These are phyloP conservation scores for Osmanthus fragrans DNA, from an alignment of 257 asterid species.

Conservation along the genomic window DNA sequence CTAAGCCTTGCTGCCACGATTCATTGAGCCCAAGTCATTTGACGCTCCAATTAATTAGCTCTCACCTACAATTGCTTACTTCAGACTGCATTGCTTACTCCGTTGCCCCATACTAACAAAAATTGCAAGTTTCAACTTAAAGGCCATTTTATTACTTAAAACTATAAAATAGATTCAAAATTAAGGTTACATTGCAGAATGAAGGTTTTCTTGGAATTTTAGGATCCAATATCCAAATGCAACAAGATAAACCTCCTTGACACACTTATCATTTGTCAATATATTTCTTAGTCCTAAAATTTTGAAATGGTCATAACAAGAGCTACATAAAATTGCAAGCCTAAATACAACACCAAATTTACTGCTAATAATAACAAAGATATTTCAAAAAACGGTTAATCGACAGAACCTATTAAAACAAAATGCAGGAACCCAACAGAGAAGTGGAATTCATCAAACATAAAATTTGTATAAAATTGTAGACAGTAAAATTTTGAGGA, in stretches of 20 bases:
- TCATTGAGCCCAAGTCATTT: too few species aligned
- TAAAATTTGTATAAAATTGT: neutral
- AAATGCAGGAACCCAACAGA: neutral
- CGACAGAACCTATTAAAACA: neutral
- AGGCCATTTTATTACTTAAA: too few species aligned
- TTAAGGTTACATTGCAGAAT: neutral
- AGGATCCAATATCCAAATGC: too few species aligned
- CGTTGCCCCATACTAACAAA: neutral
- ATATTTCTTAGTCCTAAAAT: neutral
- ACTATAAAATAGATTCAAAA: neutral
- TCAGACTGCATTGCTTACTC: neutral
- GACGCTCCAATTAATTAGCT: too few species aligned
- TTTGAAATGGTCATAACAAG: neutral
- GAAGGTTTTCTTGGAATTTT: neutral
- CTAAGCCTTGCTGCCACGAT: too few species aligned
- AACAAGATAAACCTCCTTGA: neutral
- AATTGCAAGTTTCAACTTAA: neutral
- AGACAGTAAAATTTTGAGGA: neutral
- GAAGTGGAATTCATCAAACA: neutral
- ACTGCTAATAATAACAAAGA: too few species aligned
- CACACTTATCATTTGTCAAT: neutral
- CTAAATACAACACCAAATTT: too few species aligned
- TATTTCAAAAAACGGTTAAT: neutral
- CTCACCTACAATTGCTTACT: too few species aligned
- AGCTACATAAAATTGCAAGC: neutral